Base-by-base conservation (phyloP, 2,329 filamentous ascomycete species). In the Ophiostoma montium region DNA sequence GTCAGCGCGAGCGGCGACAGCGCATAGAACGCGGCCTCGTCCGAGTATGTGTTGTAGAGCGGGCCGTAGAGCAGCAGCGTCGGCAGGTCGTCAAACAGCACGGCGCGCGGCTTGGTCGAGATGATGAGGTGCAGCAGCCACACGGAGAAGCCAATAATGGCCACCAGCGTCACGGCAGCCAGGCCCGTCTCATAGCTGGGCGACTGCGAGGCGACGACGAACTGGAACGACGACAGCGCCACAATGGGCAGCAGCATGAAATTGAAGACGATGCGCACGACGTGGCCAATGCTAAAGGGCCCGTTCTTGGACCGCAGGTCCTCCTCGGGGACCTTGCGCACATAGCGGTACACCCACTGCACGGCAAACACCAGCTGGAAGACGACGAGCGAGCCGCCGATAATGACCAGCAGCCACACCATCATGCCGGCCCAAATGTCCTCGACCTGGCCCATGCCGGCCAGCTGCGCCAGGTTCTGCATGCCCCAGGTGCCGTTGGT, bases 391-490 rank as follows among this genome's bases (percentile, higher is more conserved):
- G 85, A 75, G 47, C 69, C 70, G 35, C 66, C 79, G 52, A 94
- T 75, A 54, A 95, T 84, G 54, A 82, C 82, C 10, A 90, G 72
- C 16, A 96, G 74, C 82, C 88, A 96, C 41, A 95, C 72, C 60
- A 92, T 86, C 82, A 94, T 92, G 54, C 87, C 87, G 1, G 87
- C 83, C 92, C 92, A 98, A 18, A 95, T 78, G 61, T 98, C 92
- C 52, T 80, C 70, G 12, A 78, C 75, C 21, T 78, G 70, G 23
- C 74, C 71, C 76, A 96, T 84, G 32, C 92, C 92, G 35, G 92
- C 78, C 47, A 92, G 73, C 61, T 95, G 86, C 38, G 83, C 82
- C 57, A 92, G 73, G 44, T 75, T 72, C 53, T 92, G 81, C 45
- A 98, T 69, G 27, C 92, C 92, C 58, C 90, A 89, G 2, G 73